Evolutionary conservation across 2,329 filamentous ascomycete genomes (phyloP).

Genomic region (Diaporthe aspalathi): DNA sequence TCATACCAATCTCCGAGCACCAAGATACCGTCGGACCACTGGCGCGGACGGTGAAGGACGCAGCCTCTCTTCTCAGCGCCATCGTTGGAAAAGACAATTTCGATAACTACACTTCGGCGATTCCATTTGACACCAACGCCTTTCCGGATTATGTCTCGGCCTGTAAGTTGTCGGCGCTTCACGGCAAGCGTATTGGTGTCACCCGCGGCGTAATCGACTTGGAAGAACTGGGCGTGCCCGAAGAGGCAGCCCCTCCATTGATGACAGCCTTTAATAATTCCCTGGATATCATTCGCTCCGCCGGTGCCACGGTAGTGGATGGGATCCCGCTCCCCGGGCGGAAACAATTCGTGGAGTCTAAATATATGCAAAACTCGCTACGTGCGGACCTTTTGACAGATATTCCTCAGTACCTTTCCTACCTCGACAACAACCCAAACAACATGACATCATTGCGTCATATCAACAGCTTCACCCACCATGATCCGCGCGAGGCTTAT

Average conservation of each 20-base stretch:
- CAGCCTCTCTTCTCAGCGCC: slow-evolving; percentile 69
- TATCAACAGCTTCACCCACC: slow-evolving; percentile 66
- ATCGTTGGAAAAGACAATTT: slow-evolving; percentile 70
- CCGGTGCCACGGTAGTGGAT: slow-evolving; percentile 66
- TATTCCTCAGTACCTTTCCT: slow-evolving; percentile 64
- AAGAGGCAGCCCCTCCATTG: slow-evolving; percentile 35
- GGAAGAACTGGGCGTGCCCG: slow-evolving; percentile 13
- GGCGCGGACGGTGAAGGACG: slow-evolving; percentile 59
- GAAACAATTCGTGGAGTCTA: slow-evolving; percentile 50
- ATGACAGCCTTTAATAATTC: slow-evolving; percentile 67
- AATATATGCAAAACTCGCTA: slow-evolving; percentile 57
- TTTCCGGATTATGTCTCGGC: slow-evolving; percentile 71
- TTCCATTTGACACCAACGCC: slow-evolving; percentile 59
- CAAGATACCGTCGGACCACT: slow-evolving; percentile 71
- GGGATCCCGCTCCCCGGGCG: slow-evolving; percentile 66
- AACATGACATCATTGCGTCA: slow-evolving; percentile 63
- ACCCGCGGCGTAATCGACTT: slow-evolving; percentile 66
- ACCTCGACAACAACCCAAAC: slow-evolving; percentile 68
- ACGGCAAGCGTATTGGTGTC: slow-evolving; percentile 72
- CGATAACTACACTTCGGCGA: slow-evolving; percentile 73
- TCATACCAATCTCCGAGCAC: slow-evolving; percentile 71
- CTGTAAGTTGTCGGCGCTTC: slow-evolving; percentile 63
- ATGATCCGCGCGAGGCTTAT: slow-evolving; percentile 64
- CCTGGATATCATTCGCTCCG: slow-evolving; percentile 61
- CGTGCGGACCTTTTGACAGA: slow-evolving; percentile 67